Evolutionary conservation across 2,329 filamentous ascomycete genomes (phyloP).

Genomic region (Colletotrichum costaricense): DNA sequence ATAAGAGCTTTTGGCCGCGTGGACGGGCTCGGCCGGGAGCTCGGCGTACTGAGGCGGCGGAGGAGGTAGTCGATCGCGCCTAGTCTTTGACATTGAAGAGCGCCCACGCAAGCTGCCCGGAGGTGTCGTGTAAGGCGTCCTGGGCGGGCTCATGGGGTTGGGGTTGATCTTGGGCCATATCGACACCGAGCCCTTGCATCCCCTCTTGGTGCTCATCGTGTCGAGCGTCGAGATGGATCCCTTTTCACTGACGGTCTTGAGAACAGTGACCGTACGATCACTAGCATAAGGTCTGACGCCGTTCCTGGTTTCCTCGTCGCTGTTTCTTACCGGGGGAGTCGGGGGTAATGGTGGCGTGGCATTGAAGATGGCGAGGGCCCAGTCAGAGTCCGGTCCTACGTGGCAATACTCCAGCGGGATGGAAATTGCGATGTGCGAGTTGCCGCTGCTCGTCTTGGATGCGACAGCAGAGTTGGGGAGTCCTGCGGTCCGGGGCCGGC

Average conservation of each 20-base stretch:
- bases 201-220: slow-evolving; percentile 17
- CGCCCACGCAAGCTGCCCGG: slow-evolving; percentile 21
- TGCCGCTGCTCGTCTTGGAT: slow-evolving; percentile 62
- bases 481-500: slow-evolving; percentile 34
- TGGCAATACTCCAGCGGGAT: slow-evolving; percentile 65
- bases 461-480: slow-evolving; percentile 68
- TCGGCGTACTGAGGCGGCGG: slow-evolving; percentile 28
- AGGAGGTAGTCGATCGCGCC: slow-evolving; percentile 4
- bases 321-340: slow-evolving; percentile 16
- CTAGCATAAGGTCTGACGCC: slow-evolving; percentile 34
- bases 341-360: slow-evolving; percentile 39
- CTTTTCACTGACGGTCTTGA: slow-evolving; percentile 50
- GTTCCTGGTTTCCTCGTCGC: slow-evolving; percentile 17
- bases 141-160: slow-evolving; percentile 29
- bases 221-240: slow-evolving; percentile 43
- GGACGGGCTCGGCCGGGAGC: slow-evolving; percentile 22
- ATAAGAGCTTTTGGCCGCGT: slow-evolving; percentile 15
- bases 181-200: slow-evolving; percentile 25
- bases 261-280: slow-evolving; percentile 41
- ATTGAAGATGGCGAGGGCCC: slow-evolving; percentile 36
- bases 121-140: slow-evolving; percentile 31
- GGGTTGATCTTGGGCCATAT: slow-evolving; percentile 35
- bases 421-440: slow-evolving; percentile 70
- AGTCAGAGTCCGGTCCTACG: slow-evolving; percentile 44
- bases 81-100: slow-evolving; percentile 10